Evolutionary conservation across 495 filamentous ascomycete genomes (phyloP).

Genomic region (Usnea hakonensis): DNA sequence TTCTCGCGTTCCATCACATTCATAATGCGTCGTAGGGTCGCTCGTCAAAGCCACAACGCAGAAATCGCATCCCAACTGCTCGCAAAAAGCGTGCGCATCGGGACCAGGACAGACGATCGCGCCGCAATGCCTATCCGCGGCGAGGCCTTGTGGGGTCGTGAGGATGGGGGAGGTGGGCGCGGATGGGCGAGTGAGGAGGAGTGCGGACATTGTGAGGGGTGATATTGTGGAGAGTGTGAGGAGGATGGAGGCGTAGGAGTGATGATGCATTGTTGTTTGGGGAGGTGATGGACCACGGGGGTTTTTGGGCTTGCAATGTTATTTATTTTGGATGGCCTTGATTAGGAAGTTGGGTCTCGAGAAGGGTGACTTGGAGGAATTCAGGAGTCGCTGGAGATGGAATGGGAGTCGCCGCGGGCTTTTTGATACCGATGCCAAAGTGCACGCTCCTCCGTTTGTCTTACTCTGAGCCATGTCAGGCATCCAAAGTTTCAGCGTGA

Average conservation of each 20-base stretch:
- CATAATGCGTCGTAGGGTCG: not conserved
- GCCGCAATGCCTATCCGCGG: slow-evolving; percentile 38
- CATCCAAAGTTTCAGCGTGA: not conserved
- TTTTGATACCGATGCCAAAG: not conserved
- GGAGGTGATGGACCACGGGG: not conserved
- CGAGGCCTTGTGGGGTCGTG: slow-evolving; percentile 21
- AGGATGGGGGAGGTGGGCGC: not conserved
- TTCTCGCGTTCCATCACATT: slow-evolving; percentile 13
- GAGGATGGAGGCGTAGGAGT: slow-evolving; percentile 23
- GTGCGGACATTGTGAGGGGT: not conserved
- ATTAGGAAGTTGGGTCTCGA: not conserved
- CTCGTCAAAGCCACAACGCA: slow-evolving; percentile 1
- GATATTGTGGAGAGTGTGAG: not conserved
- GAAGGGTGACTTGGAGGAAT: too few species aligned
- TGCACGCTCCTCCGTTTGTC: not conserved
- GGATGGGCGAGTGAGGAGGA: not conserved
- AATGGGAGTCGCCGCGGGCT: not conserved
- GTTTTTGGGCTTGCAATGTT: not conserved
- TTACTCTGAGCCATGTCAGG: not conserved
- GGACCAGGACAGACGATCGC: slow-evolving; percentile 33
- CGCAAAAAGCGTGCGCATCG: slow-evolving; percentile 9
- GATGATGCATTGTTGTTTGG: not conserved
- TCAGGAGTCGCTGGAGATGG: not conserved
- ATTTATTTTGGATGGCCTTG: not conserved
- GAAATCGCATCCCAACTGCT: slow-evolving; percentile 8